Evolutionary conservation across 495 filamentous ascomycete species (phyloP).

Genomic region (Hyaloscypha variabilis): DNA sequence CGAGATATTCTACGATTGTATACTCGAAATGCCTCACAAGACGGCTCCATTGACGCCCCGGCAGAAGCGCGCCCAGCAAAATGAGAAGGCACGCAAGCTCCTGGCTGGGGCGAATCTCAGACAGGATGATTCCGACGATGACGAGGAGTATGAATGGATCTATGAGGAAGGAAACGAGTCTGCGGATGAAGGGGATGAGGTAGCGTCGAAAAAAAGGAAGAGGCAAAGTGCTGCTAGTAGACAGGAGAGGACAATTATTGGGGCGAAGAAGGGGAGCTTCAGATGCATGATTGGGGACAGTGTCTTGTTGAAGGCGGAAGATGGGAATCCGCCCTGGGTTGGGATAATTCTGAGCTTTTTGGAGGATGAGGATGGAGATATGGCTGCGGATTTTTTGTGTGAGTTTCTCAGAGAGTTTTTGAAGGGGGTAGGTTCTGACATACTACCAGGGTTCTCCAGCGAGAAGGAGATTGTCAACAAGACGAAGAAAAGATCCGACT

Average conservation of each 20-base stretch:
- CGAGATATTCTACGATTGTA: background rate
- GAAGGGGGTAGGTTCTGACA: constrained; percentile 45
- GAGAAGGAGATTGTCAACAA: constrained; percentile 84
- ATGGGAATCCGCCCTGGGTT: constrained; percentile 78
- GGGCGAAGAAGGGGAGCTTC: constrained; percentile 84
- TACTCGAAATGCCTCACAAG: constrained; percentile 35
- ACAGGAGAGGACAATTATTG: constrained; percentile 59
- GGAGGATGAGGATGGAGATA: constrained; percentile 65
- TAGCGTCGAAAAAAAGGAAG: constrained; percentile 15
- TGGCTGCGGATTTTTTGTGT: constrained; percentile 68
- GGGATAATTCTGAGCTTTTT: constrained; percentile 82
- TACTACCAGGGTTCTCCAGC: constrained; percentile 71
- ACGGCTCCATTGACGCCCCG: constrained; percentile 12
- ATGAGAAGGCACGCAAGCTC: constrained; percentile 58
- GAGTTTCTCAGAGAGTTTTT: constrained; percentile 19
- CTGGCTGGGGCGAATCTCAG: constrained; percentile 57
- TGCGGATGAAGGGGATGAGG: constrained; percentile 6
- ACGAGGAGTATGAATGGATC: constrained; percentile 5
- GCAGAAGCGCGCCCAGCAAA: constrained; percentile 28
- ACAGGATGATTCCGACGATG: constrained; percentile 27
- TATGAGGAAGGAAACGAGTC: constrained; percentile 8
- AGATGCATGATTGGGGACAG: constrained; percentile 80
- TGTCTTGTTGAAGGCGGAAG: constrained; percentile 64
- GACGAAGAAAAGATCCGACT: constrained; percentile 82
- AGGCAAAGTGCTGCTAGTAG: constrained; percentile 4